Percentiles rank a stretch among this genome's conserved stretches.
These are phyloP conservation scores for Fusarium newnesense DNA, from an alignment of 2,329 filamentous ascomycete genomes.

Conservation along the genomic window DNA sequence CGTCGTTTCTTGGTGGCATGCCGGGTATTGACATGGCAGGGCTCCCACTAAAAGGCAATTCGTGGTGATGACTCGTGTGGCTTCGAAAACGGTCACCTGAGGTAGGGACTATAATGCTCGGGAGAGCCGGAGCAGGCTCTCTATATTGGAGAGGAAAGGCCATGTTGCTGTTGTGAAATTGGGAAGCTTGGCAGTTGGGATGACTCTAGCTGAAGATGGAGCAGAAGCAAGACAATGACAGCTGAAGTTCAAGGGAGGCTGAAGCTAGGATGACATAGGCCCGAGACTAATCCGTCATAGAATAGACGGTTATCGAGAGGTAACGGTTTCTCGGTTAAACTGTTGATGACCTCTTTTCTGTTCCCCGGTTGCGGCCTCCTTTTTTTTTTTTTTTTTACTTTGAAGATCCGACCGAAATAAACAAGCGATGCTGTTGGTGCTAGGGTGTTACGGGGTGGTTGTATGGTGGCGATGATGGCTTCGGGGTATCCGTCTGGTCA, in stretches of 20 bases:
- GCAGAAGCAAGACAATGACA: slow-evolving; percentile 39
- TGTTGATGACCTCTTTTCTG: neutral
- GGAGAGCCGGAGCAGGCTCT: slow-evolving; percentile 49
- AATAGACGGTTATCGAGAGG: slow-evolving; percentile 23
- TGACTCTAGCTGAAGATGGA: slow-evolving; percentile 42
- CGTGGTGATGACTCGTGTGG: slow-evolving; percentile 45
- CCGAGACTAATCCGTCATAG: slow-evolving; percentile 41
- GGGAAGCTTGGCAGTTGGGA: slow-evolving; percentile 27
- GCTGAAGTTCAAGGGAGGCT: slow-evolving; percentile 40
- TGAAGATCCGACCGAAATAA: slow-evolving; percentile 5
- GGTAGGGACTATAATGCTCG: slow-evolving; percentile 51
- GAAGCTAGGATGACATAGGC: slow-evolving; percentile 39
- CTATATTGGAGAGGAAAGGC: slow-evolving; percentile 51
- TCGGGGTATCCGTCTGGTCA: slow-evolving; percentile 41
- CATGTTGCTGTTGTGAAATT: slow-evolving; percentile 43
- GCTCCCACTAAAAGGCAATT: slow-evolving; percentile 49
- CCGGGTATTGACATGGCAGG: slow-evolving; percentile 57
- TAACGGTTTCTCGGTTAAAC: slow-evolving; percentile 13
- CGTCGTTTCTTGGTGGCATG: slow-evolving; percentile 46
- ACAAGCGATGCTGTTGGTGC: slow-evolving; percentile 33
- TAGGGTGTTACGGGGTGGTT: slow-evolving; percentile 36
- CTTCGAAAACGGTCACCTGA: slow-evolving; percentile 44
- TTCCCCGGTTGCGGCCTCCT: slow-evolving; percentile 20
- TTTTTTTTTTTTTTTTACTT: neutral
- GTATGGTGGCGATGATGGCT: slow-evolving; percentile 43